Percentiles rank a stretch among this genome's conserved stretches.
These are phyloP conservation scores for Salicornia ramosissima DNA, from an alignment of 148 eudicot genomes.

Conservation along the genomic window DNA sequence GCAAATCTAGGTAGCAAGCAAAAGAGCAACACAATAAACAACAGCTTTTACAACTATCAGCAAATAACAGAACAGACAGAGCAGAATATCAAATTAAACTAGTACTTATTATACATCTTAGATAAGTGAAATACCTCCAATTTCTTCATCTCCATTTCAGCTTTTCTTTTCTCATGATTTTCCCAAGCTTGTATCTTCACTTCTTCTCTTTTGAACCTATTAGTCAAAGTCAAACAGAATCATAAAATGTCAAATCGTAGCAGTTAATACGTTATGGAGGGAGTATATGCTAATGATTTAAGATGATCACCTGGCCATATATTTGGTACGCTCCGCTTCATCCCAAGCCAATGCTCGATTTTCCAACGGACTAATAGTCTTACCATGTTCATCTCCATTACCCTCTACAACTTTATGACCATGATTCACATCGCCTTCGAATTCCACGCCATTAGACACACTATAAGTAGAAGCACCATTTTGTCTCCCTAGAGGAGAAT, in stretches of 20 bases:
- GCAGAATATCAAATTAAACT: neutral
- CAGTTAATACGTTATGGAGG: neutral
- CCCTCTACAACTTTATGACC: constrained; percentile 21
- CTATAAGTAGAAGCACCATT: constrained; percentile 26
- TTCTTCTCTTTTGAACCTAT: constrained; percentile 84
- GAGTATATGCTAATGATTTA: neutral
- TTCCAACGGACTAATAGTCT: constrained; percentile 58
- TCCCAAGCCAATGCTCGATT: constrained; percentile 91
- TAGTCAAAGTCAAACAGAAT: constrained; percentile 17
- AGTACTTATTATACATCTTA: neutral
- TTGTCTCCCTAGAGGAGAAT: constrained; percentile 42
- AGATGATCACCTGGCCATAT: constrained; percentile 64
- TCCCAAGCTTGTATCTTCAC: constrained; percentile 97
- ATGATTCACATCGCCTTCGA: constrained; percentile 23
- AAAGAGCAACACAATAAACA: neutral
- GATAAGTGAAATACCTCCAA: constrained; percentile 52
- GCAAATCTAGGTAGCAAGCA: neutral
- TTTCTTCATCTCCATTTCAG: constrained; percentile 91
- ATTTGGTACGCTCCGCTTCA: constrained; percentile 91
- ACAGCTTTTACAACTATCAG: no score
- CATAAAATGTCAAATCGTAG: neutral
- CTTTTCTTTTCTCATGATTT: constrained; percentile 89
- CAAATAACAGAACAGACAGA: neutral
- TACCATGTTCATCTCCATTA: constrained; percentile 21
- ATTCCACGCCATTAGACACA: constrained; percentile 23